These are phyloP conservation scores for Nemania abortiva DNA, from an alignment of 2,329 filamentous ascomycete genomes.

Conservation along the genomic window DNA sequence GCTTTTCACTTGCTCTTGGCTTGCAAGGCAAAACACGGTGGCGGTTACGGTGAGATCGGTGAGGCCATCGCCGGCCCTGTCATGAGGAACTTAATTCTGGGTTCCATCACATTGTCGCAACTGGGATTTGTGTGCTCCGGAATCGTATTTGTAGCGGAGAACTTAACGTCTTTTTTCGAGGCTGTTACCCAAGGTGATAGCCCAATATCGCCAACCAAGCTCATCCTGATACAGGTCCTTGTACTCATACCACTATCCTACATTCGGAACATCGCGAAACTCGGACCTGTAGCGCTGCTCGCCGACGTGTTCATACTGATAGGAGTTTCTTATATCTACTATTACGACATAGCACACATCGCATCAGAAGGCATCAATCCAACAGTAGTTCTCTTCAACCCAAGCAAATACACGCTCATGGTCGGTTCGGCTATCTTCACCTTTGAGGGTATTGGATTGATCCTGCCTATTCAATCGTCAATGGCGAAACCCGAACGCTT, in stretches of 20 bases:
- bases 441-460: conserved; percentile 82
- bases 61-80: conserved; percentile 71
- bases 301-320: conserved; percentile 80
- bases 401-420: conserved; percentile 75
- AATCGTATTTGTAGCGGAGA: conserved; percentile 82
- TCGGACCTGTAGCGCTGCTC: conserved; percentile 75
- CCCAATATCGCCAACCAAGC: conserved; percentile 65
- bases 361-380: conserved; percentile 67
- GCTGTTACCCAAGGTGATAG: conserved; percentile 66
- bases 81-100: conserved; percentile 74
- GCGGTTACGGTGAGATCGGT: conserved; percentile 81
- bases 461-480: conserved; percentile 80
- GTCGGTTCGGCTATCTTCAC: conserved; percentile 82
- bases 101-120: conserved; percentile 79
- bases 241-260: conserved; percentile 74
- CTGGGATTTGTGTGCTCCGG: conserved; percentile 83
- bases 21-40: conserved; percentile 73
- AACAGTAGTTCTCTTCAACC: conserved; percentile 77
- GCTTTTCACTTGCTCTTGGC: conserved; percentile 79
- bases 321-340: conserved; percentile 79
- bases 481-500: conserved; percentile 79
- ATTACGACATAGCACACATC: conserved; percentile 72
- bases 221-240: conserved; percentile 76
- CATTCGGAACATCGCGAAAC: conserved; percentile 80
- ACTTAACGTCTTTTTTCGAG: conserved; percentile 74